phyloP scores from a whole-genome alignment of 2,329 filamentous ascomycete species.

The Pseudogymnoascus sp. region DNA sequence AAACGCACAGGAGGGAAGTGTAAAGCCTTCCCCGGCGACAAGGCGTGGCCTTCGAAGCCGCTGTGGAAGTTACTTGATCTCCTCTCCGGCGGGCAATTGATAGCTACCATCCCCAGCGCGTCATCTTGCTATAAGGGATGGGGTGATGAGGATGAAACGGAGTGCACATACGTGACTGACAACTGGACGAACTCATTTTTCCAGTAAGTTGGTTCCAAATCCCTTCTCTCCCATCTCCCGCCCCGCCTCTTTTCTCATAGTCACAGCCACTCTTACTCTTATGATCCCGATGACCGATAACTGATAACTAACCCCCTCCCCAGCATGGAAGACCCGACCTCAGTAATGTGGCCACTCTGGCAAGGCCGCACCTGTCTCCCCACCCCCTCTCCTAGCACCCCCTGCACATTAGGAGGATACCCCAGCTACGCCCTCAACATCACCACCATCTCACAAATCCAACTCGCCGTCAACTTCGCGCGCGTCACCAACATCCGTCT shows the following conservation, averaged over 20 bases:
- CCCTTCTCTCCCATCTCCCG: conserved; percentile 12
- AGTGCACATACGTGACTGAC: conserved; percentile 29
- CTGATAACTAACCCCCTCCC: too few species aligned
- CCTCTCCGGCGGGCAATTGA: conserved; percentile 33
- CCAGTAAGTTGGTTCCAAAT: conserved; percentile 24
- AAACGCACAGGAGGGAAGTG: too few species aligned
- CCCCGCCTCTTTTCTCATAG: conserved; percentile 26
- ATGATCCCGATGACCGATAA: too few species aligned
- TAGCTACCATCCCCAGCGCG: conserved; percentile 38
- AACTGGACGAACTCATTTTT: conserved; percentile 31
- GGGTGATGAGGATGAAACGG: conserved; percentile 25
- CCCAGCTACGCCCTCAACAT: conserved; percentile 29
- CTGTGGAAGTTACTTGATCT: too few species aligned
- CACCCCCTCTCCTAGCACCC: conserved; percentile 25
- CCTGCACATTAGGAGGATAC: conserved; percentile 2
- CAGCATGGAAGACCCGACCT: conserved; percentile 34
- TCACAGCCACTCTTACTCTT: conserved; percentile 1
- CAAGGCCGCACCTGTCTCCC: conserved; percentile 35
- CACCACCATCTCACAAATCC: conserved; percentile 36
- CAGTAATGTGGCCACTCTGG: conserved; percentile 42
- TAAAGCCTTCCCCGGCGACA: too few species aligned
- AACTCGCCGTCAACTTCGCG: conserved; percentile 36
- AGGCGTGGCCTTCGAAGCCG: too few species aligned
- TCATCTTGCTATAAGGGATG: conserved; percentile 36
- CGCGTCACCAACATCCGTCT: conserved; percentile 35